Evolutionary conservation across 768 basidiomycete species (phyloP), one percentile per base, ranked within the genome.

Genomic region (Calocera cornea): DNA sequence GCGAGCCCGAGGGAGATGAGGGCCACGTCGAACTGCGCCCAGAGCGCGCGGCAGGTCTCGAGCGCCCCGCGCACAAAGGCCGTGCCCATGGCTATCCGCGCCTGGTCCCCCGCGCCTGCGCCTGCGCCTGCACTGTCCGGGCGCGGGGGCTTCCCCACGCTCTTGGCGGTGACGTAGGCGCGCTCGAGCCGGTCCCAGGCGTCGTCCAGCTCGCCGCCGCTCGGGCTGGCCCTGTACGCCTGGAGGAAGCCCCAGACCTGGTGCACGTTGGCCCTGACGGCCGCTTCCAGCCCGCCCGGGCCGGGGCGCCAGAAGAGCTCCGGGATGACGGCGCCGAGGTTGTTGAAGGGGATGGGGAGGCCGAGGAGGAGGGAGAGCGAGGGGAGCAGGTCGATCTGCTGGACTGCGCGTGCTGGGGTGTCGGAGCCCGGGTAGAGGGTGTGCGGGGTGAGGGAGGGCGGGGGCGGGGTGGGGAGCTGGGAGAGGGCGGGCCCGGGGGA

Each of bases 341-440:
- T 97, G 76, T 95, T 97, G 79, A 88, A 97, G 0, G 97, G 97
- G 41, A 99, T 90, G 0, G 95, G 92, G 1, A 97, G 79, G 16
- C 97, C 95, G 11, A 98, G 85, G 17, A 97, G 83, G 19, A 97
- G 84, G 0, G 93, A 87, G 22, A 98, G 77, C 0, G 93, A 87
- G 0, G 95, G 92, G 0, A 97, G 83, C 60, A 99, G 80, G 76
- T 97, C 95, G 69, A 98, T 95, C 77, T 99, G 97, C 72, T 95
- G 89, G 65, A 95, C 83, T 11, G 81, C 80, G 19, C 94, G 75
- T 2, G 74, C 65, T 10, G 84, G 73, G 83, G 83, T 0, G 0
- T 67, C 5, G 24, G 73, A 72, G 19, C 70, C 75, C 34, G 71
- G 73, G 54, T 70, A 78, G 27, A 64, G 67, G 5, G 29, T 36